Evolutionary conservation across 345 rosid species (phyloP), one percentile per base, ranked within the genome.

Genomic region (Noccaea caerulescens): DNA sequence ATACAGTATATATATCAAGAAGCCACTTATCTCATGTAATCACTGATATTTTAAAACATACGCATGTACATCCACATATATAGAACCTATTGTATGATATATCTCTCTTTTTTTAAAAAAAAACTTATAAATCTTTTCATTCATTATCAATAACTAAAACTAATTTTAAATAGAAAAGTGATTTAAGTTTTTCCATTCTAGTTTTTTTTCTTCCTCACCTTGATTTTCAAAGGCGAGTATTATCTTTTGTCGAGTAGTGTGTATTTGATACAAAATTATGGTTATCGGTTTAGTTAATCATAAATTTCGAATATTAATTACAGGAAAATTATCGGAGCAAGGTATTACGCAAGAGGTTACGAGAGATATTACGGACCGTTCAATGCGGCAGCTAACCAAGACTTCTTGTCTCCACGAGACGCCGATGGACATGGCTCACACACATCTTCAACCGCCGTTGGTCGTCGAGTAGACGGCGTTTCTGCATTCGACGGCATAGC

Each of bases 241-340:
- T 27, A 27, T 27, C 30, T 27, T 27, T 27, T 27, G 30, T 27
- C 30, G 30, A 27, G 30, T 27, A 3, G 30, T 27, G 30, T 27
- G 4, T 27, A 27, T 1, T 20, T 42, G 32, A 20, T 20, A 23
- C 55, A 23, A 10, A 20, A 20, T 25, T 8, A 10, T 25, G 4
- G 4, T 20, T 49, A 18, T 18, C 4, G 10, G 6, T 4, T 49
- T 49, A 18, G 12, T 49, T 13, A 4, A 44, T 18, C 20, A 56
- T 11, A 9, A 12, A 11, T 33, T 56, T 55, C 9, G 12, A 41
- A 8, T 34, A 9, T 20, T 38, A 27, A 37, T 7, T 41, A 46
- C 39, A 91, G 90, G 72, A 91, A 91, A 79, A 69, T 89, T 0
- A 86, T 91, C 2, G 97, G 97, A 63, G 97, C 88, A 30, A 69